These are phyloP conservation scores for Escallonia herrerae DNA, from an alignment of 129 eudicot genomes.

Conservation along the genomic window DNA sequence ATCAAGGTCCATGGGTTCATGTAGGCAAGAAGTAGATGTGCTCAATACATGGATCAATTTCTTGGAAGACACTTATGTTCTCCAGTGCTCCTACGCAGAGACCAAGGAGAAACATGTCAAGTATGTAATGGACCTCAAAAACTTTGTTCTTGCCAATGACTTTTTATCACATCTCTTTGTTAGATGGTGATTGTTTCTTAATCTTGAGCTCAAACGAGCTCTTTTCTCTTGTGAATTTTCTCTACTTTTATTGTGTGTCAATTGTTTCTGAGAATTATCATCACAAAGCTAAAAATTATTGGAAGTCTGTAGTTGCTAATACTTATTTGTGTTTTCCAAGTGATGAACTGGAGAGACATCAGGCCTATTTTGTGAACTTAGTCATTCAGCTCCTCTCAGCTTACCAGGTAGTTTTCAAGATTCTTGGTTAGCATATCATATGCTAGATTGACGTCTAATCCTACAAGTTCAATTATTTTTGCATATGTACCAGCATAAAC, in stretches of 20 bases:
- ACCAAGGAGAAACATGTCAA: slow-evolving; percentile 64
- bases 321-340: slow-evolving; percentile 26
- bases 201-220: not conserved
- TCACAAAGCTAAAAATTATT: not conserved
- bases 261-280: not conserved
- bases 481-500: not conserved
- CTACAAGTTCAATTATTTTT: not conserved
- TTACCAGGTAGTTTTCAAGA: slow-evolving; percentile 49
- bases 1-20: slow-evolving; percentile 63
- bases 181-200: not conserved
- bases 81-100: slow-evolving; percentile 66
- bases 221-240: not conserved
- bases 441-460: not conserved
- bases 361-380: slow-evolving; percentile 69
- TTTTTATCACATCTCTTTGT: not conserved
- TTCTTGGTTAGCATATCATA: not conserved
- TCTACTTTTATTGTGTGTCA: not conserved
- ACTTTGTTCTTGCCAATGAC: not conserved
- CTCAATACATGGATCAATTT: slow-evolving; percentile 88
- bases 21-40: slow-evolving; percentile 74
- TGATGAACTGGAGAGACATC: slow-evolving; percentile 77
- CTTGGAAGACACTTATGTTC: slow-evolving; percentile 93
- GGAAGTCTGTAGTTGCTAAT: slow-evolving; percentile 10
- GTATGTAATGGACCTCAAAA: slow-evolving; percentile 29
- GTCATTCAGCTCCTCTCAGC: slow-evolving; percentile 64